phyloP scores from a whole-genome alignment of 75 land plant genomes.

The Sequoiadendron giganteum region DNA sequence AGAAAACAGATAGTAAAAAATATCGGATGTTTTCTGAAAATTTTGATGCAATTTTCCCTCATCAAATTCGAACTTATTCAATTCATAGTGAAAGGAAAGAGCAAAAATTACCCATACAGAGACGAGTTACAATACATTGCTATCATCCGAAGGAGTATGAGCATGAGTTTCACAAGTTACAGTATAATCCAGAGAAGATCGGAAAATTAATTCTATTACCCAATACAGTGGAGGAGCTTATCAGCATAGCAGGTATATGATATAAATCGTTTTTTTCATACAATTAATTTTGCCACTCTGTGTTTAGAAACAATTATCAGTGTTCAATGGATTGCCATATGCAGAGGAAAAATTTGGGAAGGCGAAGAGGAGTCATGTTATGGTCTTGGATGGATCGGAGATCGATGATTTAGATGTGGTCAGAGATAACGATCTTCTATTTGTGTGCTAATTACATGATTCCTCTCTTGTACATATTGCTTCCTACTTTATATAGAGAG shows the following conservation, averaged over 20 bases:
- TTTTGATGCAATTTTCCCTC: neutral
- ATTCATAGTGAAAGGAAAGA: slow-evolving; percentile 11
- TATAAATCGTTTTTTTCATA: neutral
- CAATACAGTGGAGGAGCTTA: slow-evolving; percentile 50
- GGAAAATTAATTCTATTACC: slow-evolving; percentile 61
- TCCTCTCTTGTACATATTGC: no score
- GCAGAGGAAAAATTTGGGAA: slow-evolving; percentile 50
- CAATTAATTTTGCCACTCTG: neutral
- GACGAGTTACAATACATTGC: slow-evolving; percentile 53
- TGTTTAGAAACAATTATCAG: neutral
- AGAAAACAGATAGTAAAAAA: neutral
- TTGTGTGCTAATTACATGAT: slow-evolving; percentile 17
- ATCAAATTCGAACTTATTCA: neutral
- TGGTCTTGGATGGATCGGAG: slow-evolving; percentile 41
- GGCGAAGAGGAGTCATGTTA: slow-evolving; percentile 22
- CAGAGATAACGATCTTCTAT: slow-evolving; percentile 55
- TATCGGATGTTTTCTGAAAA: neutral
- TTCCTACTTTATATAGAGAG: no score
- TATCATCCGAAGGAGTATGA: slow-evolving; percentile 42
- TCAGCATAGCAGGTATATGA: slow-evolving; percentile 52
- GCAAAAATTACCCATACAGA: neutral
- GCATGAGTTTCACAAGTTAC: neutral
- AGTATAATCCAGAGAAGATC: neutral
- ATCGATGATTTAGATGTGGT: slow-evolving; percentile 47
- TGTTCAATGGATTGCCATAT: neutral